Conservation (phyloP, 768 basidiomycete species). For the Amanita rubescens region DNA sequence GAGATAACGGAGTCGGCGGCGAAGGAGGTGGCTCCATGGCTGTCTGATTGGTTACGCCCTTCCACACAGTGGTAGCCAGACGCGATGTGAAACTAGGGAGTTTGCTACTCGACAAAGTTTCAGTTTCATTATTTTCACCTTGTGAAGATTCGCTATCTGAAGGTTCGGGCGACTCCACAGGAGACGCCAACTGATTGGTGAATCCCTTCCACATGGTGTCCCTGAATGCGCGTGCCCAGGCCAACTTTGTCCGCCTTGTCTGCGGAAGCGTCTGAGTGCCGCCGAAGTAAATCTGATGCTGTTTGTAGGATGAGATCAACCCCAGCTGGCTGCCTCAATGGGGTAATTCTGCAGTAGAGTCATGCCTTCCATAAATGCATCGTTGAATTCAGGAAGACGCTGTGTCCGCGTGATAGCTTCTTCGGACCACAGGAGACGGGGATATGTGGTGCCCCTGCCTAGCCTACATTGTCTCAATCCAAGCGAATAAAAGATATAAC, state of each 20-base stretch:
- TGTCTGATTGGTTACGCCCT: constrained; percentile 68
- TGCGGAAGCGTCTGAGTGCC: constrained; percentile 35
- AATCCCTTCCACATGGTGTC: constrained; percentile 65
- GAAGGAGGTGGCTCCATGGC: constrained; percentile 48
- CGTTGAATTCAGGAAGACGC: constrained; percentile 44
- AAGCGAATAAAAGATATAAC: not conserved
- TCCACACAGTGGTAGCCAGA: constrained; percentile 62
- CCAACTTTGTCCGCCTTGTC: constrained; percentile 28
- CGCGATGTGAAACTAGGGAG: constrained; percentile 39
- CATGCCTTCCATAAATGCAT: constrained; percentile 63
- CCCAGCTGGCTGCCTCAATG: constrained; percentile 55
- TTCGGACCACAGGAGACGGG: constrained; percentile 48
- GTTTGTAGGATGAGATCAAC: constrained; percentile 65
- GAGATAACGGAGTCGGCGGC: constrained; percentile 13
- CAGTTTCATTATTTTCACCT: constrained; percentile 40
- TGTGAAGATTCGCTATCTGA: constrained; percentile 21
- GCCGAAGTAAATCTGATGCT: constrained; percentile 50
- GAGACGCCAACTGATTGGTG: constrained; percentile 40
- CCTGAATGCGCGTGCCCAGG: constrained; percentile 49
- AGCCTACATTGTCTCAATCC: constrained; percentile 30
- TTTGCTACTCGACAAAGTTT: constrained; percentile 23
- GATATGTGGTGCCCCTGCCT: constrained; percentile 36
- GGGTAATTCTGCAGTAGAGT: constrained; percentile 61
- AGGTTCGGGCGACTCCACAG: constrained; percentile 26
- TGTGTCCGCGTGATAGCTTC: constrained; percentile 35